Evolutionary conservation across 2,329 filamentous ascomycete species (phyloP), one percentile per base, ranked within the genome.

Genomic region (Fusarium pseudograminearum): DNA sequence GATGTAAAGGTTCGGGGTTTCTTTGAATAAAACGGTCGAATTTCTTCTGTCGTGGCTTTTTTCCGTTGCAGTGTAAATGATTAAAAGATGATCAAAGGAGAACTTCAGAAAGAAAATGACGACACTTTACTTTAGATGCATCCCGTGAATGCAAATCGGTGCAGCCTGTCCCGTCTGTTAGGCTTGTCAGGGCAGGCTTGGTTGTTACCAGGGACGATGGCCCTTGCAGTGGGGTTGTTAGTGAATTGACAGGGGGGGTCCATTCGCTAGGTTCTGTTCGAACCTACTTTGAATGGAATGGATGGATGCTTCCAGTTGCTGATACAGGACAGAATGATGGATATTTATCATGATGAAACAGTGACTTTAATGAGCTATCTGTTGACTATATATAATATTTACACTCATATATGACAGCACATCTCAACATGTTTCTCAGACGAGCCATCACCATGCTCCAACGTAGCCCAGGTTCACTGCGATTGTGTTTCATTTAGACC

Each of bases 151-250:
- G 42, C 40, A 36, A 45, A 42, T 47, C 38, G 31, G 42, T 36
- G 31, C 31, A 53, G 48, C 47, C 47, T 22, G 56, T 46, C 41
- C 57, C 41, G 46, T 40, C 42, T 15, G 14, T 48, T 30, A 31
- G 41, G 31, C 22, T 34, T 24, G 28, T 12, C 28, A 30, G 30
- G 6, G 40, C 42, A 24, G 22, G 22, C 34, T 50, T 38, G 24
- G 44, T 58, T 48, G 50, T 63, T 50, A 56, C 58, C 59, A 64
- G 58, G 59, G 52, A 59, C 61, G 41, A 65, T 65, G 50, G 22
- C 34, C 34, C n/a, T 41, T 30, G 18, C 30, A 50, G 61, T 45
- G 38, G 48, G 57, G 57, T 40, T 28, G 1, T 40, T 24, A 24
- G 57, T 50, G 44, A 22, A 33, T 42, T 42, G 15, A 31, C 42